A percentile compares a stretch with the other conserved stretches of the same genome.
Evolutionary conservation across 1,139 yeast genomes (phyloP).

Genomic region (Eremothecium gossypii): DNA sequence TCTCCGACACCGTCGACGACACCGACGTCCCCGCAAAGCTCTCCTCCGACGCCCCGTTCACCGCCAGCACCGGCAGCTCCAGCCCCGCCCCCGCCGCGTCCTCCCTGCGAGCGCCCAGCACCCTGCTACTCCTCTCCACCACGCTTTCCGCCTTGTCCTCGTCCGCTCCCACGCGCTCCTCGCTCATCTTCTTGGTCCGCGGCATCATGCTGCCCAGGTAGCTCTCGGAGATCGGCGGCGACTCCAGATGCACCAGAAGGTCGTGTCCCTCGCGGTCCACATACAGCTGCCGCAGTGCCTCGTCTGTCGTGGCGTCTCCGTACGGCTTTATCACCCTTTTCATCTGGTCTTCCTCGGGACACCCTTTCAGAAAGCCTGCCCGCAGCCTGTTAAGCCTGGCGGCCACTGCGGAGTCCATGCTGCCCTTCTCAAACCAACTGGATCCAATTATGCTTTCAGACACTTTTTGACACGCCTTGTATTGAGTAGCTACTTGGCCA

Average conservation of each 20-base stretch:
- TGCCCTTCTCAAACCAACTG: not conserved
- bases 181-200: not conserved
- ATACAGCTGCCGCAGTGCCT: slow-evolving; percentile 16
- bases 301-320: slow-evolving; percentile 9
- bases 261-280: slow-evolving; percentile 18
- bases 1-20: slow-evolving; percentile 3
- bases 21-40: not conserved
- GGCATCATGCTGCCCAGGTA: slow-evolving; percentile 15
- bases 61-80: not conserved
- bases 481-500: not conserved
- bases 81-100: no score
- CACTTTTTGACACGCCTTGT: not conserved
- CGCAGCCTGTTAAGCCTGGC: slow-evolving; percentile 22
- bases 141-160: not conserved
- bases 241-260: slow-evolving; percentile 20
- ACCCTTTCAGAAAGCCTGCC: slow-evolving; percentile 24
- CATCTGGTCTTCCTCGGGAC: slow-evolving; percentile 27
- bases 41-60: no score
- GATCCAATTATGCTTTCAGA: not conserved
- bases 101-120: no score
- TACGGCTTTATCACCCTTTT: slow-evolving; percentile 27
- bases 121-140: not conserved
- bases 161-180: not conserved
- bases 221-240: slow-evolving; percentile 27
- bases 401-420: slow-evolving; percentile 25